phyloP scores from a whole-genome alignment of 2,329 filamentous ascomycete species.

The Cladophialophora carrionii region DNA sequence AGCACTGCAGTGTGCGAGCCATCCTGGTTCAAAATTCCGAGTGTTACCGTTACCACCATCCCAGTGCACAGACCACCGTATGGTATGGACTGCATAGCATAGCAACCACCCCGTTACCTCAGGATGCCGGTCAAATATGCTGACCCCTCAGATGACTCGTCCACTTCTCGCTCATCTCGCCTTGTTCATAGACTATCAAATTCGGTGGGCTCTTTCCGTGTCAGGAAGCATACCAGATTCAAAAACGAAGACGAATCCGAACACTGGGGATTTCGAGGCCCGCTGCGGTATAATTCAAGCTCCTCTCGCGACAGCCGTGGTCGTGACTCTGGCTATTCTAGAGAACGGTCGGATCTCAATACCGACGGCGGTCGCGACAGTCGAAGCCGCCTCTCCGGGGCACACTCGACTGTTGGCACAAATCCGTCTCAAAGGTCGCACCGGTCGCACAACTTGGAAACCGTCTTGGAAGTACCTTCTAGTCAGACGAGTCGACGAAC shows the following conservation, averaged over 20 bases:
- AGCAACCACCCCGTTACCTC: slow-evolving; percentile 33
- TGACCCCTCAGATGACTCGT: slow-evolving; percentile 8
- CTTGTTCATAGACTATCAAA: slow-evolving; percentile 15
- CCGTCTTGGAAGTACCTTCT: slow-evolving; percentile 28
- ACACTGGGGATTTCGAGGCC: not conserved
- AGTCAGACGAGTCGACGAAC: slow-evolving; percentile 17
- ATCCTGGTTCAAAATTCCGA: slow-evolving; percentile 23
- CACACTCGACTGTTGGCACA: not conserved
- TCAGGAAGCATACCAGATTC: slow-evolving; percentile 9
- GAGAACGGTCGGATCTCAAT: not conserved
- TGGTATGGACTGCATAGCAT: slow-evolving; percentile 35
- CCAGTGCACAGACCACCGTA: slow-evolving; percentile 32
- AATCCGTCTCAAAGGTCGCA: slow-evolving; percentile 8
- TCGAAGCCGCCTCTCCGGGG: not conserved
- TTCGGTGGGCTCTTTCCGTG: slow-evolving; percentile 12
- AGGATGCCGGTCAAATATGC: slow-evolving; percentile 30
- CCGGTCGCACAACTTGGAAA: slow-evolving; percentile 17
- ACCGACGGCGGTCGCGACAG: slow-evolving; percentile 11
- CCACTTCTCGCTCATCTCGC: slow-evolving; percentile 21
- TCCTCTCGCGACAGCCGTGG: not conserved
- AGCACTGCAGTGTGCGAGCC: slow-evolving; percentile 13
- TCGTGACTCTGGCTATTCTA: not conserved
- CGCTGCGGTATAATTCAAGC: slow-evolving; percentile 2
- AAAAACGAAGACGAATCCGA: not conserved
- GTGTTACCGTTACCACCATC: slow-evolving; percentile 23